phyloP scores from a whole-genome alignment of 306 rosid genomes.

The Malus domestica region DNA sequence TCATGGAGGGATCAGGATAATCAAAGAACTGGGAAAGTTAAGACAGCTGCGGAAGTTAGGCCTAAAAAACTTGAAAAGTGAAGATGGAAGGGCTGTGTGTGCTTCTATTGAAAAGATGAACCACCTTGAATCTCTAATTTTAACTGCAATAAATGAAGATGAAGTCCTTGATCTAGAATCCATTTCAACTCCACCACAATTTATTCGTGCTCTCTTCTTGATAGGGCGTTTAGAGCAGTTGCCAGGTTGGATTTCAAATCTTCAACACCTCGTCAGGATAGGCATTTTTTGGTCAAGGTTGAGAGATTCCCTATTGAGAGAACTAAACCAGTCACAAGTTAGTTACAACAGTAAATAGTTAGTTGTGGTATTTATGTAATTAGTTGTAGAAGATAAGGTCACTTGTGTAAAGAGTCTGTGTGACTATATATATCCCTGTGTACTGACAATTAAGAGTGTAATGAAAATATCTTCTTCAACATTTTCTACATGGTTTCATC shows the following conservation, averaged over 20 bases:
- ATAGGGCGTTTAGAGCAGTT: background rate
- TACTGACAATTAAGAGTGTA: no score
- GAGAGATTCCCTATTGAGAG: background rate
- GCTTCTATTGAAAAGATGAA: constrained; percentile 16
- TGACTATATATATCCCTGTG: no score
- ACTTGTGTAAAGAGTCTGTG: no score
- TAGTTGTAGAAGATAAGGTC: no score
- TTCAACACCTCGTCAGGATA: background rate
- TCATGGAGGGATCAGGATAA: background rate
- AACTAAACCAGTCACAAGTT: no score
- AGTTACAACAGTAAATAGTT: no score
- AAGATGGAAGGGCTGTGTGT: background rate
- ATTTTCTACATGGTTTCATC: no score
- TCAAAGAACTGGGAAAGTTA: background rate
- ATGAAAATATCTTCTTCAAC: no score
- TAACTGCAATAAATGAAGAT: background rate
- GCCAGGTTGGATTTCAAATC: constrained; percentile 9
- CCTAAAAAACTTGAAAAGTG: background rate
- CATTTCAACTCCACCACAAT: background rate
- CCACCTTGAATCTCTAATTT: background rate
- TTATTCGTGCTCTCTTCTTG: background rate
- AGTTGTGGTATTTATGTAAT: no score
- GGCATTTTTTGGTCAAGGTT: background rate
- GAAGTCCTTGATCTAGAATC: constrained; percentile 20
- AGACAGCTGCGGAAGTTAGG: background rate